Evolutionary conservation across 495 filamentous ascomycete species (phyloP).

Genomic region (Penicillium parvum): DNA sequence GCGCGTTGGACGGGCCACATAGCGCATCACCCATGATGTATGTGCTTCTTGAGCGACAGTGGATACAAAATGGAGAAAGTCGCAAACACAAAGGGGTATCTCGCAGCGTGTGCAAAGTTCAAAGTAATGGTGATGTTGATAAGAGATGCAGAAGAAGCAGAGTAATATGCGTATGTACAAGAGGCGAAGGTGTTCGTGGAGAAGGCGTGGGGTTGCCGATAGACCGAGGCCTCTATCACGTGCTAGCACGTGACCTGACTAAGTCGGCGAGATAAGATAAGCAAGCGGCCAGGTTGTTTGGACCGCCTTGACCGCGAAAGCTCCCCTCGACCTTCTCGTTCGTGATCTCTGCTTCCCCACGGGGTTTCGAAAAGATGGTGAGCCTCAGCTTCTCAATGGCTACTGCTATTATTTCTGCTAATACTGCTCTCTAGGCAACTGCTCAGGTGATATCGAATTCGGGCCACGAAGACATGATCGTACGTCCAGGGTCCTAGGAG

Average conservation of each 20-base stretch:
- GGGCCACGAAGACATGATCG: conserved; percentile 99
- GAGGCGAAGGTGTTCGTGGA: neutral
- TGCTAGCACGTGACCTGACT: conserved; percentile 22
- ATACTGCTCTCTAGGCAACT: conserved; percentile 48
- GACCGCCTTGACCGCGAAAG: conserved; percentile 19
- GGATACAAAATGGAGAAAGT: neutral
- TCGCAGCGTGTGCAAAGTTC: neutral
- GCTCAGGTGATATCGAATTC: conserved; percentile 82
- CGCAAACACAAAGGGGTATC: neutral
- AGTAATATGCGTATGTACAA: neutral
- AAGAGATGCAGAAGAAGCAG: neutral
- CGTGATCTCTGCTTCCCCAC: conserved; percentile 22
- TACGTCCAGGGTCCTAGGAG: conserved; percentile 48
- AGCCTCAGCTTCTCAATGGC: neutral
- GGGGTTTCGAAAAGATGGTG: conserved; percentile 21
- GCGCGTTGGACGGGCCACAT: conserved; percentile 86
- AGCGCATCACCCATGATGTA: conserved; percentile 70
- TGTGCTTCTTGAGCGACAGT: neutral
- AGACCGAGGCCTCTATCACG: conserved; percentile 26
- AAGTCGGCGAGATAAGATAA: conserved; percentile 36
- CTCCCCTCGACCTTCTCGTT: conserved; percentile 24
- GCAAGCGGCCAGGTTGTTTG: conserved; percentile 35
- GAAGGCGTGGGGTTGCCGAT: conserved; percentile 18
- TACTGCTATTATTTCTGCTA: conserved; percentile 5
- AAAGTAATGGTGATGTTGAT: neutral